Evolutionary conservation across 805 yeast genomes (phyloP), one percentile per base, ranked within the genome.

Genomic region (Wickerhamiella shivajii): DNA sequence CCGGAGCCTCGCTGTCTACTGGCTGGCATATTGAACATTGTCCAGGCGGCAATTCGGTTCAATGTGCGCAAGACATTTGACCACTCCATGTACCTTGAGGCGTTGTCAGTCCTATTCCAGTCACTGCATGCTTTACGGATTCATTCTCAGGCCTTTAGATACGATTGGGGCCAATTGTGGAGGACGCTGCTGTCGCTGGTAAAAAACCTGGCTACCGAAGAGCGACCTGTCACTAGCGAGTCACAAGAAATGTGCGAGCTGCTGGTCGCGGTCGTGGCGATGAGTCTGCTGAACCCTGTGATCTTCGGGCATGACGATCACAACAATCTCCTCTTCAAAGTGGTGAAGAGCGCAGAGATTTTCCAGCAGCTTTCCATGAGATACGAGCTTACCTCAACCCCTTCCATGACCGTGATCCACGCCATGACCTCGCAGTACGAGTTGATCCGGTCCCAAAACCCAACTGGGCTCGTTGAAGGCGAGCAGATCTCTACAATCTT

Each of bases 91-190:
- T 55, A 53, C 27, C 30, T 29, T 3, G 45, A 51, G 24, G 37
- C 50, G 1, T 38, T 52, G 5, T 38, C 36, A 4, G 29, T 40
- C 6, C 24, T 47, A 20, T 44, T 46, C 36, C 57, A 49, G 37
- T 37, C 42, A 3, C 25, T 48, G 5, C 37, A 40, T 9, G 32
- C 39, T 14, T 35, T 50, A 14, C 35, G 45, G 20, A 24, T 28
- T 13, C 23, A 19, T 16, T 22, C 19, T 8, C 28, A 33, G 1
- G 37, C 48, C 20, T 40, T 32, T 34, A 33, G 11, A 15, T 60
- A 59, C 37, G 51, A 53, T 39, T 60, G 65, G 65, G 36, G 45
- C 7, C 60, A 56, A 30, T 42, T 60, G 22, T 59, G 62, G 60
- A 45, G 42, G 29, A 46, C 60, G 2, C 27, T 57, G 11, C 34